A percentile compares a stretch with the other conserved stretches of the same genome.
Evolutionary conservation across 345 rosid genomes (phyloP).

Genomic region (Aurinia saxatilis): DNA sequence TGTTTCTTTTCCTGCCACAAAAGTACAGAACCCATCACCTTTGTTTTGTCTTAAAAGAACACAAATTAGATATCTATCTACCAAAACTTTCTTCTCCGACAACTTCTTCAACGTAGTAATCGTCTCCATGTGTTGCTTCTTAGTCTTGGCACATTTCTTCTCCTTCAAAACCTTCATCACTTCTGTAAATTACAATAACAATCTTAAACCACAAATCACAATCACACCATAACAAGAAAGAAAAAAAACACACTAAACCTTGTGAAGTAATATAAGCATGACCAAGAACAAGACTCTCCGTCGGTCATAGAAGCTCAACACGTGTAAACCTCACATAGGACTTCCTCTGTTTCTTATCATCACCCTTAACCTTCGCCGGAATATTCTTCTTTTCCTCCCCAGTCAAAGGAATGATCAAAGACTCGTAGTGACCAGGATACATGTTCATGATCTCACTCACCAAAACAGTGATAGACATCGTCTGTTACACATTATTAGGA

Average conservation of each 20-base stretch:
- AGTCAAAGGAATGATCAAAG: conserved; percentile 74
- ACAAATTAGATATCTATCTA: conserved; percentile 19
- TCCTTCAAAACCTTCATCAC: conserved; percentile 74
- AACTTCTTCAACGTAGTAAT: conserved; percentile 24
- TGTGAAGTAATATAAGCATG: conserved; percentile 92
- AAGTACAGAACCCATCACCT: neutral
- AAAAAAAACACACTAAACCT: conserved; percentile 34
- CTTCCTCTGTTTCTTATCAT: conserved; percentile 20
- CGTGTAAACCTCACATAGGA: conserved; percentile 50
- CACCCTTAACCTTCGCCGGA: neutral
- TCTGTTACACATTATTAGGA: no score
- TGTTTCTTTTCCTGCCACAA: conserved; percentile 36
- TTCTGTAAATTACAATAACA: conserved; percentile 32
- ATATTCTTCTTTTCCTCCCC: conserved; percentile 25
- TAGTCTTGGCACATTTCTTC: conserved; percentile 65
- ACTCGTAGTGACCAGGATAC: conserved; percentile 91
- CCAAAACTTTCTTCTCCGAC: conserved; percentile 31
- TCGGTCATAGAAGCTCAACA: conserved; percentile 81
- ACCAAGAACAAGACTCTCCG: conserved; percentile 71
- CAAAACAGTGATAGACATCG: no score
- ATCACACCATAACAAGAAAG: neutral
- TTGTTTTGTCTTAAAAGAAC: neutral
- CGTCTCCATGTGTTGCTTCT: conserved; percentile 41
- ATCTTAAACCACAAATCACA: neutral
- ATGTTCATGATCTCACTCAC: conserved; percentile 66